Conservation (phyloP, 345 rosid genomes). For the Dovyalis caffra region DNA sequence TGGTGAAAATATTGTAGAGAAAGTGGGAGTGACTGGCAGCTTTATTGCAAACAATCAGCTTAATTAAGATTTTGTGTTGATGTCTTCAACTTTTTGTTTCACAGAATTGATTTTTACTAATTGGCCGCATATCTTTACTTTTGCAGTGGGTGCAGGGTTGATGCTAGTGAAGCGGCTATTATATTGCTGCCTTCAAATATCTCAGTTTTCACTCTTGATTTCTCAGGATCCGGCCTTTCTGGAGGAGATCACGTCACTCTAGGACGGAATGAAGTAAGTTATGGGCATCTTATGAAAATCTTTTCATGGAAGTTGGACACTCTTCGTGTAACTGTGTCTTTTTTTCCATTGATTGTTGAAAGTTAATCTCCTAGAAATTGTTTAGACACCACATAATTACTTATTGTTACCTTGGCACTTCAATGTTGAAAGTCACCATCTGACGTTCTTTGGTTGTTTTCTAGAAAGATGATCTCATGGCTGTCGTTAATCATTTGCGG, state of each 20-base stretch:
- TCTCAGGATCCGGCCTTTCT: slow-evolving; percentile 88
- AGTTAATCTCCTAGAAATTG: neutral
- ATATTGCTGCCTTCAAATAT: slow-evolving; percentile 83
- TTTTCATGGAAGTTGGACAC: neutral
- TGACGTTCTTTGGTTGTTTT: slow-evolving; percentile 25
- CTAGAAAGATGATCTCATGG: slow-evolving; percentile 87
- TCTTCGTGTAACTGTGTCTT: neutral
- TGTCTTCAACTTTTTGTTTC: neutral
- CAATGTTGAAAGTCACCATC: slow-evolving; percentile 9
- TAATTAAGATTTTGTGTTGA: neutral
- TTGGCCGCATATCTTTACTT: slow-evolving; percentile 25
- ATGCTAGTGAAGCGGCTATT: slow-evolving; percentile 92
- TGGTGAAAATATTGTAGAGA: neutral
- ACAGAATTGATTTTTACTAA: slow-evolving; percentile 15
- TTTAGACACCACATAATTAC: neutral
- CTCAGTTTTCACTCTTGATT: slow-evolving; percentile 89
- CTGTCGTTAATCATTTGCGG: slow-evolving; percentile 77
- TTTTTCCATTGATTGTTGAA: neutral
- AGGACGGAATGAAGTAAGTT: slow-evolving; percentile 86
- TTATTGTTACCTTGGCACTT: slow-evolving; percentile 2
- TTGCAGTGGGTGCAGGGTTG: slow-evolving; percentile 90
- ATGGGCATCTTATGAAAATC: slow-evolving; percentile 10
- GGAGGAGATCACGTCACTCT: slow-evolving; percentile 85
- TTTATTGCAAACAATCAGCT: neutral
- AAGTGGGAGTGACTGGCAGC: neutral